Evolutionary conservation across 176 grass and related monocot genomes (phyloP), one percentile per base, ranked within the genome.

Genomic region (Thalia dealbata): DNA sequence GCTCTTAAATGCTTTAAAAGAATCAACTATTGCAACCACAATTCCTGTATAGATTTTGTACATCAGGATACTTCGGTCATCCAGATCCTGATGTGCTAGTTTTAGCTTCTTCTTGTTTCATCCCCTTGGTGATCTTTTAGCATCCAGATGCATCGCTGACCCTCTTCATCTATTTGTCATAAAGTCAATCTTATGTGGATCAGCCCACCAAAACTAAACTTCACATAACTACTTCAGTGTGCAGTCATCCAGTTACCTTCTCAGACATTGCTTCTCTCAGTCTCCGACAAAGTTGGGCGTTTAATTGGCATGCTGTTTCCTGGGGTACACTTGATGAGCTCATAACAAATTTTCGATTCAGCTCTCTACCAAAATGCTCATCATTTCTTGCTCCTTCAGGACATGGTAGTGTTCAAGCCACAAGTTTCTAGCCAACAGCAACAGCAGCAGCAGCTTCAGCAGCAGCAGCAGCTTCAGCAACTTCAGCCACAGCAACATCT

Each of bases 341-440:
- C 38, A 8, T 29, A 63, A 25, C 26, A 3, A 7, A 0, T 43
- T 72, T 13, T 19, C 10, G 10, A 66, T 66, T 29, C 27, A 58
- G 63, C 16, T 66, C 2, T 24, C 24, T 55, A 6, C 15, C 14
- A 52, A 14, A 30, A 19, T 3, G 3, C 22, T 32, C 0, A 7
- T 54, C 14, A 14, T 11, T 32, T 68, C 25, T 43, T 38, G 1
- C 19, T 72, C 0, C 7, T 65, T 29, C 66, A 99, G 95, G 95
- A 99, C 78, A 91, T 99, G 87, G 90, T 99, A 71, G 95, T 95
- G n/a, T 99, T 99, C 61, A 99, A 93, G 79, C 95, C 95, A 7
- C 95, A 99, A 59, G 95, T 95, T 18, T n/a, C 87, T n/a, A 82
- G 82, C 64, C 90, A 92, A 72, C 90, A 88, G 67, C 87, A 77